Conservation (phyloP, 495 filamentous ascomycete species). For the Rostrohypoxylon terebratum region DNA sequence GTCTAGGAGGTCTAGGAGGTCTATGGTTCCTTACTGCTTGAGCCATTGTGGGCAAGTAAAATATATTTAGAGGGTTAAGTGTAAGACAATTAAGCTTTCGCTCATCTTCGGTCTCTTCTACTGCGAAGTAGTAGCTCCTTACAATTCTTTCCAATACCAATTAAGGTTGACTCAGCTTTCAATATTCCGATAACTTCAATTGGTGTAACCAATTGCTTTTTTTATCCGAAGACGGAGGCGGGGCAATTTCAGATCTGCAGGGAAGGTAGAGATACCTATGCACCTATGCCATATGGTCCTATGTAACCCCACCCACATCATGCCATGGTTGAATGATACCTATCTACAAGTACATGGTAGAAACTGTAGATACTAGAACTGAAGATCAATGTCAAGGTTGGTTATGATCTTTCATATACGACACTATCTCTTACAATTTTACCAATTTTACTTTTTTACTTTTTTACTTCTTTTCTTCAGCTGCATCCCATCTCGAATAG, state of each 20-base stretch:
- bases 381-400: background rate
- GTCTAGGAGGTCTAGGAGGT: constrained; percentile 21
- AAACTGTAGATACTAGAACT: background rate
- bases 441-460: background rate
- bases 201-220: constrained; percentile 12
- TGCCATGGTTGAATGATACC: background rate
- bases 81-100: background rate
- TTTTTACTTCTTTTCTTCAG: too few relatives aligned
- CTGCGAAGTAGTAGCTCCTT: too few relatives aligned
- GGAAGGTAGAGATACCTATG: too few relatives aligned
- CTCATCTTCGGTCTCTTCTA: constrained; percentile 12
- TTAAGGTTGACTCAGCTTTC: constrained; percentile 27
- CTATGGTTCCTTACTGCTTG: constrained; percentile 49
- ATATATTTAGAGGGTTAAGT: background rate
- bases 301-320: constrained; percentile 27
- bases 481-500: background rate
- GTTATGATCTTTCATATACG: constrained; percentile 4
- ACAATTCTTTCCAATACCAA: constrained; percentile 23
- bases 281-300: too few relatives aligned
- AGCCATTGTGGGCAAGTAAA: constrained; percentile 46
- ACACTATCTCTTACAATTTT: background rate
- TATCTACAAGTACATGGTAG: background rate
- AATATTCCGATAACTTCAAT: constrained; percentile 11
- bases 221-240: constrained; percentile 43
- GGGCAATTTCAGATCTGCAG: constrained; percentile 4